Percentiles rank a stretch among this genome's conserved stretches.
Evolutionary conservation across 176 grass and related monocot species (phyloP).

Genomic region (Eragrostis curvula): DNA sequence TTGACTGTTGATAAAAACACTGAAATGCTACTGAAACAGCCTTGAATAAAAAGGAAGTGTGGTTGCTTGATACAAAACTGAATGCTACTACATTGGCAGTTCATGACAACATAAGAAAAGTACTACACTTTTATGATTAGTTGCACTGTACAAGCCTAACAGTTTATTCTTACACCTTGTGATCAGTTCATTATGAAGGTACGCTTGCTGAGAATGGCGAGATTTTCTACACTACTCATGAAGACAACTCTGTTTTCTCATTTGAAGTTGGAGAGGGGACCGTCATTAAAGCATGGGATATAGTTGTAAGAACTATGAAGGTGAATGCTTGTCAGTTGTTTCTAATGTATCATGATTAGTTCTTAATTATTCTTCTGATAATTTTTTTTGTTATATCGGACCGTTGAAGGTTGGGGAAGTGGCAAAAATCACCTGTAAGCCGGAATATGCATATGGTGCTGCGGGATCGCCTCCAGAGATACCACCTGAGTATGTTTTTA

Average conservation of each 20-base stretch:
- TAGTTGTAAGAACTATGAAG: slow-evolving; percentile 74
- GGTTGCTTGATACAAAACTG: not conserved
- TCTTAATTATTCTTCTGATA: slow-evolving; percentile 10
- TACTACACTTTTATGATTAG: not conserved
- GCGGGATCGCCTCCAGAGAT: slow-evolving; percentile 73
- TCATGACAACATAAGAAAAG: not conserved
- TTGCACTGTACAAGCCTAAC: not conserved
- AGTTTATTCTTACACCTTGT: not conserved
- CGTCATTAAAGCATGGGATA: slow-evolving; percentile 69
- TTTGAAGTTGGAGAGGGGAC: slow-evolving; percentile 67
- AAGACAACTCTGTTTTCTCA: slow-evolving; percentile 70
- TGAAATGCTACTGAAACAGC: not conserved
- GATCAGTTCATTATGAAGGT: slow-evolving; percentile 78
- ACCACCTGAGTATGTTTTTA: slow-evolving; percentile 54
- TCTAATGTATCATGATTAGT: not conserved
- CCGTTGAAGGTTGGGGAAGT: slow-evolving; percentile 61
- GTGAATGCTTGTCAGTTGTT: slow-evolving; percentile 21
- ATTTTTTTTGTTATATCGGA: slow-evolving; percentile 14
- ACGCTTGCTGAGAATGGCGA: slow-evolving; percentile 62
- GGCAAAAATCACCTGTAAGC: slow-evolving; percentile 66
- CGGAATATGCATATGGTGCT: slow-evolving; percentile 75
- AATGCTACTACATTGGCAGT: not conserved
- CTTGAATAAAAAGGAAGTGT: not conserved
- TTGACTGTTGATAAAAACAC: not conserved
- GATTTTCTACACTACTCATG: slow-evolving; percentile 74